Evolutionary conservation across 768 basidiomycete species (phyloP).

Genomic region (Cystofilobasidium capitatum): DNA sequence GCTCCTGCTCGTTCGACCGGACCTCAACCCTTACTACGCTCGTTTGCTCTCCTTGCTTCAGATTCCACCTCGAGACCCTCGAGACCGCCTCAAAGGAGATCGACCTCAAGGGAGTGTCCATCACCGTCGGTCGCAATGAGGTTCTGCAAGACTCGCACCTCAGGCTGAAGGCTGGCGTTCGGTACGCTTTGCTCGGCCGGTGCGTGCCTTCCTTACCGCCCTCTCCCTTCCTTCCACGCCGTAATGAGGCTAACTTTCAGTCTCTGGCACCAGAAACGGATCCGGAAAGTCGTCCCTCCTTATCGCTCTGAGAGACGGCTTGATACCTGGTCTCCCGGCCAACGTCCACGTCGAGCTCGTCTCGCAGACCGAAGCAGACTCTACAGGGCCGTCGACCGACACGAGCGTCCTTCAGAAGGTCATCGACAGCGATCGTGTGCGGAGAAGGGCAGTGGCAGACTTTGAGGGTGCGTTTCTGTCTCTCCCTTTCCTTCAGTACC

Average conservation of each 20-base stretch:
- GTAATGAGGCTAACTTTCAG: background rate
- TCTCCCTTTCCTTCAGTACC: too few relatives aligned
- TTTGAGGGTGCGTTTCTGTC: conserved; percentile 29
- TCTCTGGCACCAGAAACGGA: conserved; percentile 43
- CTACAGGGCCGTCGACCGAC: conserved; percentile 27
- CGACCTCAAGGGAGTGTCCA: conserved; percentile 50
- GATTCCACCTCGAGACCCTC: conserved; percentile 37
- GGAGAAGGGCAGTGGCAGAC: conserved; percentile 37
- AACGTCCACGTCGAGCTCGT: conserved; percentile 45
- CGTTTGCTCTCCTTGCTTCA: background rate
- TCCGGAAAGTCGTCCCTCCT: conserved; percentile 49
- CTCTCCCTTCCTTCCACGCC: background rate
- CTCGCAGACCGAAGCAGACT: conserved; percentile 41
- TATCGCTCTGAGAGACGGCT: conserved; percentile 43
- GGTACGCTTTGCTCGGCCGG: conserved; percentile 47
- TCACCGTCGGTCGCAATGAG: conserved; percentile 47
- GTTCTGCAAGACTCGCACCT: conserved; percentile 50
- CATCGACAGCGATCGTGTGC: conserved; percentile 43
- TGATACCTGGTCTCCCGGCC: conserved; percentile 47
- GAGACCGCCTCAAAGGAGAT: conserved; percentile 40
- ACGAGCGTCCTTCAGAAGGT: conserved; percentile 44
- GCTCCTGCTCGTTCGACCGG: background rate
- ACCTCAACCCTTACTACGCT: background rate
- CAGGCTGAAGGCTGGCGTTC: conserved; percentile 43
- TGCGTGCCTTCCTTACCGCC: conserved; percentile 9